Percentiles rank a stretch among this genome's conserved stretches.
These are phyloP conservation scores for Solanum peruvianum DNA, from an alignment of 257 asterid species.

Conservation along the genomic window DNA sequence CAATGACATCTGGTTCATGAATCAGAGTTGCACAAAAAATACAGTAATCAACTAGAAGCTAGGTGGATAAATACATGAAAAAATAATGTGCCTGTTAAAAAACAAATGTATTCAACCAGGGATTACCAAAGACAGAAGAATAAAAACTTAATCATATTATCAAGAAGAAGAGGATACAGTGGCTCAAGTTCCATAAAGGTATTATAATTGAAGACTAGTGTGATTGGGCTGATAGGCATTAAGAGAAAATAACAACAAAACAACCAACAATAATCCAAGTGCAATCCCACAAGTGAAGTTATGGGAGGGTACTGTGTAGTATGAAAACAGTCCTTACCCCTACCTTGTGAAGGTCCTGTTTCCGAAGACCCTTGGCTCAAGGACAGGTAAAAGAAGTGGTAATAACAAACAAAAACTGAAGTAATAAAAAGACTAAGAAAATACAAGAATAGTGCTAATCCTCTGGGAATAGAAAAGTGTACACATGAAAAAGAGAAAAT, in stretches of 20 bases:
- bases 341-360: background rate
- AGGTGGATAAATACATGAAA: background rate
- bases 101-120: background rate
- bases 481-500: background rate
- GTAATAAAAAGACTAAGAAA: background rate
- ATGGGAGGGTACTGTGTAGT: background rate
- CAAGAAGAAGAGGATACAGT: background rate
- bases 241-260: background rate
- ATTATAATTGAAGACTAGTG: background rate
- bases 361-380: background rate
- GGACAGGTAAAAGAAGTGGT: background rate
- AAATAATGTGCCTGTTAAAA: background rate
- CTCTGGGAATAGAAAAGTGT: background rate
- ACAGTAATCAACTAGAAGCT: background rate
- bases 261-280: background rate
- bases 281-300: background rate
- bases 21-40: background rate
- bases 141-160: background rate
- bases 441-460: background rate
- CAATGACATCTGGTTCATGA: background rate
- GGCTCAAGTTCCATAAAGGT: background rate
- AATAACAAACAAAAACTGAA: background rate
- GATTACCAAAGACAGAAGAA: background rate
- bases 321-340: background rate
- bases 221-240: background rate